These are phyloP conservation scores for Nicotiana sylvestris DNA, from an alignment of 257 asterid species.

Conservation along the genomic window DNA sequence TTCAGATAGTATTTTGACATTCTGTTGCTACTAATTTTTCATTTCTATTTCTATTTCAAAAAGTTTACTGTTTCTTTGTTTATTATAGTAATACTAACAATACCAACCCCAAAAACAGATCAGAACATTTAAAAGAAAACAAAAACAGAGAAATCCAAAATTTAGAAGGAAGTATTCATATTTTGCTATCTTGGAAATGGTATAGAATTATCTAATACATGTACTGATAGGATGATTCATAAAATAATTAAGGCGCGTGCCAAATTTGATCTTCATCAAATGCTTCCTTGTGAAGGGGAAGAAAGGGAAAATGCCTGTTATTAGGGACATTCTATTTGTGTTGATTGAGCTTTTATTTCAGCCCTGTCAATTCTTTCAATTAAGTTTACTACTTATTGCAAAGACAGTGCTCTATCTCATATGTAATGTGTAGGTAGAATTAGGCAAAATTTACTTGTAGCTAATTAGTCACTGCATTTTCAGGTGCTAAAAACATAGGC, in stretches of 20 bases:
- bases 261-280: too few species aligned
- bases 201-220: neutral
- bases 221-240: neutral
- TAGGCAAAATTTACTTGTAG: neutral
- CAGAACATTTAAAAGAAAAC: too few species aligned
- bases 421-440: neutral
- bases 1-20: too few species aligned
- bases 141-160: too few species aligned
- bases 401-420: neutral
- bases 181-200: neutral
- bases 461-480: neutral
- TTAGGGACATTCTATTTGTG: neutral
- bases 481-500: slow-evolving; percentile 20
- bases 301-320: neutral
- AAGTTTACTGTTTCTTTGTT: too few species aligned
- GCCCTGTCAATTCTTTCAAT: neutral
- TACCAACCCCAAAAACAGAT: too few species aligned
- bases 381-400: neutral
- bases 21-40: too few species aligned
- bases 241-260: too few species aligned
- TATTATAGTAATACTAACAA: too few species aligned
- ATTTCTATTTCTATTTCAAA: too few species aligned
- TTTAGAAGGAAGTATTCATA: neutral
- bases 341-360: neutral
- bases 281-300: neutral